Percentiles rank a stretch among this genome's conserved stretches.
phyloP scores from a whole-genome alignment of 768 basidiomycete species.

The Boletus vinaceobasis region DNA sequence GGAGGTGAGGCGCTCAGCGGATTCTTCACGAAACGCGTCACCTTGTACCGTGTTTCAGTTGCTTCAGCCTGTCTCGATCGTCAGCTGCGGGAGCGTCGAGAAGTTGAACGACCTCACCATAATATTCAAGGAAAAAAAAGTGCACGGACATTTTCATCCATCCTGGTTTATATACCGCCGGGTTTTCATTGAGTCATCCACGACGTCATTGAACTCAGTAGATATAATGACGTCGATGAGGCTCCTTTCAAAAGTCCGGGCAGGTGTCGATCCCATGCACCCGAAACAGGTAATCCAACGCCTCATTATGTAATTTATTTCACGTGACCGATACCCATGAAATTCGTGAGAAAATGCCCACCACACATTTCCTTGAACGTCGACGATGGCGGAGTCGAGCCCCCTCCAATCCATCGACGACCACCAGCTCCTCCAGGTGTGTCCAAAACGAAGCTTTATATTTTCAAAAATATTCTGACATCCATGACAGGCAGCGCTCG shows the following conservation, averaged over 20 bases:
- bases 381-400: constrained; percentile 28
- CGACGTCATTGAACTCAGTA: constrained; percentile 12
- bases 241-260: constrained; percentile 5
- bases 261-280: not conserved
- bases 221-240: constrained; percentile 15
- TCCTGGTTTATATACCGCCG: constrained; percentile 12
- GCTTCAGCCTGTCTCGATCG: constrained; percentile 14
- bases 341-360: not conserved
- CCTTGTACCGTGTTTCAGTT: constrained; percentile 23
- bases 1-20: not conserved
- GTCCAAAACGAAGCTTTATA: not conserved
- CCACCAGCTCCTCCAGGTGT: constrained; percentile 21
- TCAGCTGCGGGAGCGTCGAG: constrained; percentile 1
- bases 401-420: constrained; percentile 22
- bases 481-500: constrained; percentile 20
- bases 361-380: not conserved
- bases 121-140: not conserved
- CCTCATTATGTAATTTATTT: not conserved
- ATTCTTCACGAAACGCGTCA: not conserved
- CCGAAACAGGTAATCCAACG: not conserved
- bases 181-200: constrained; percentile 10
- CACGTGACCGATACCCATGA: constrained; percentile 10
- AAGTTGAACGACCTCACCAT: constrained; percentile 9
- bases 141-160: not conserved
- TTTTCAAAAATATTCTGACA: not conserved